Conservation (phyloP, 148 eudicot genomes). For the Rhododendron vialii region DNA sequence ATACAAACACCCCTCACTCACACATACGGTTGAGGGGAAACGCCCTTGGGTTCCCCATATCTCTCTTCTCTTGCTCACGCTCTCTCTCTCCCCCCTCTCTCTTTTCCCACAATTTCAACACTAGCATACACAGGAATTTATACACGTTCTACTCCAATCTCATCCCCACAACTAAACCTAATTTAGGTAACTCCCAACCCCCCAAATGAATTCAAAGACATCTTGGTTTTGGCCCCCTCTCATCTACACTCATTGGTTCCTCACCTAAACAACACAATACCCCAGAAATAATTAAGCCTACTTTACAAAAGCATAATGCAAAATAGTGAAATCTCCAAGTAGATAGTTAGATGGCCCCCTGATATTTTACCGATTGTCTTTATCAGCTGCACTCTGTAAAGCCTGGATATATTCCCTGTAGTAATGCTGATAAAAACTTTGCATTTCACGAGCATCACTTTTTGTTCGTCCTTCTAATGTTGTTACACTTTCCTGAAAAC, state of each 20-base stretch:
- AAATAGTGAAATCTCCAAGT: neutral
- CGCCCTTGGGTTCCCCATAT: neutral
- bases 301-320: neutral
- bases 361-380: slow-evolving; percentile 85
- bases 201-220: neutral
- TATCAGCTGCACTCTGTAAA: slow-evolving; percentile 93
- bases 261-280: neutral
- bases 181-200: neutral
- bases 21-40: neutral
- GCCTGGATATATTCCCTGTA: slow-evolving; percentile 96
- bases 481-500: slow-evolving; percentile 47
- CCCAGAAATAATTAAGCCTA: neutral
- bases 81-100: neutral
- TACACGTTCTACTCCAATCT: neutral
- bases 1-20: neutral
- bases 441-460: slow-evolving; percentile 99
- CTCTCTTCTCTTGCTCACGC: neutral
- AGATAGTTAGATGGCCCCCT: neutral
- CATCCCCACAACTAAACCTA: neutral
- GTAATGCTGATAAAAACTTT: slow-evolving; percentile 96
- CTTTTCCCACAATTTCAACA: neutral
- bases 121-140: neutral
- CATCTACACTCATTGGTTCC: neutral
- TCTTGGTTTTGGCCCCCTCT: too few relatives aligned
- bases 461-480: slow-evolving; percentile 54